Conservation (phyloP, 192 early-diverging fungal genomes). For the Coemansia sp. region DNA sequence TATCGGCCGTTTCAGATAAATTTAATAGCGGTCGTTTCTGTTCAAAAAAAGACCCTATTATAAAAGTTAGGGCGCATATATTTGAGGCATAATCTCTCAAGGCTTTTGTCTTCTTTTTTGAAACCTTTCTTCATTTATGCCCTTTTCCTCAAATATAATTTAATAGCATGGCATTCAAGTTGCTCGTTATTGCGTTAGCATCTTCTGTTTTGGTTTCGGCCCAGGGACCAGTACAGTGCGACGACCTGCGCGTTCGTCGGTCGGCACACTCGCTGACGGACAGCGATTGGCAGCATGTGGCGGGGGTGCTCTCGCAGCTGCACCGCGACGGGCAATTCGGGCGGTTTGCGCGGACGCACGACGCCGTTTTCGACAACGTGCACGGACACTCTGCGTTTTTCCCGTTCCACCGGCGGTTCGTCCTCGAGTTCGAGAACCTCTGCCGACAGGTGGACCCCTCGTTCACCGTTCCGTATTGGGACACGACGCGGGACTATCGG, state of each 20-base stretch:
- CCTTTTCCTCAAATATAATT: not conserved
- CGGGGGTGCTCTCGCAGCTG: constrained; percentile 24
- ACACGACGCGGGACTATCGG: constrained; percentile 34
- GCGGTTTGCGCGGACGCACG: constrained; percentile 39
- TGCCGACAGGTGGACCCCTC: constrained; percentile 32
- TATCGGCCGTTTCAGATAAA: not conserved
- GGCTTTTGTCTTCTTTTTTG: not conserved
- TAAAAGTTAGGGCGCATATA: not conserved
- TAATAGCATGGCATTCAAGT: not conserved
- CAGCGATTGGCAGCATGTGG: constrained; percentile 38
- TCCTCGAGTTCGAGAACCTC: constrained; percentile 50
- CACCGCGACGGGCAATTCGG: constrained; percentile 34
- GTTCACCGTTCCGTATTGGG: constrained; percentile 51
- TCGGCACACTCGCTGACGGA: constrained; percentile 42
- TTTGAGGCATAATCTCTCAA: constrained; percentile 1
- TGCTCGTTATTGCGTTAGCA: constrained; percentile 6
- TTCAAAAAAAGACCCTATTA: too few species aligned
- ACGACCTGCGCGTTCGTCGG: constrained; percentile 20
- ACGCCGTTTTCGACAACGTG: constrained; percentile 35
- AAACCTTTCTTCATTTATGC: not conserved
- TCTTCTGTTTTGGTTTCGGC: constrained; percentile 3
- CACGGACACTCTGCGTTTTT: constrained; percentile 50
- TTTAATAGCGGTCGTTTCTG: not conserved
- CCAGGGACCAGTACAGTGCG: constrained; percentile 24
- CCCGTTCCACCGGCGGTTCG: constrained; percentile 54